Evolutionary conservation across 1,139 yeast species (phyloP).

Genomic region (Diutina neorugosa): DNA sequence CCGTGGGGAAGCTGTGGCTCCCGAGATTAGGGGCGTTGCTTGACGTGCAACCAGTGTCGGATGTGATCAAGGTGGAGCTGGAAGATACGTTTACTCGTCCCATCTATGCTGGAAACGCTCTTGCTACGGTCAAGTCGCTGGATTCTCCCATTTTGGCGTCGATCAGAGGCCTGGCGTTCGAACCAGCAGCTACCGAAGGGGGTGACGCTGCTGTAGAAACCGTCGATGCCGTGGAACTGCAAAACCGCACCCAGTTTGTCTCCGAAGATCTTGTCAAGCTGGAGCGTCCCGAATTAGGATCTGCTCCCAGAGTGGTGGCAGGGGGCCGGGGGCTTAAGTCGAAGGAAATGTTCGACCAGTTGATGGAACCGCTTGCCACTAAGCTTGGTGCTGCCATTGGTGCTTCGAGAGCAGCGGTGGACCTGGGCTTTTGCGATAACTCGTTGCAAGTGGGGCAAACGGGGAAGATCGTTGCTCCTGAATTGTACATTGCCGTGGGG

Average conservation of each 20-base stretch:
- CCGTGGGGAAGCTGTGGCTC: conserved; percentile 75
- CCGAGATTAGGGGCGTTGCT: conserved; percentile 82
- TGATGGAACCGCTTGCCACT: conserved; percentile 77
- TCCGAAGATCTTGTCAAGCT: conserved; percentile 62
- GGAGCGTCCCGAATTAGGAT: conserved; percentile 84
- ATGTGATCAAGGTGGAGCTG: conserved; percentile 55
- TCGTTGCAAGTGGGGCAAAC: conserved; percentile 98
- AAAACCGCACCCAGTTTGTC: conserved; percentile 35
- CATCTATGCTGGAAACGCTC: conserved; percentile 91
- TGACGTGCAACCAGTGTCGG: conserved; percentile 83
- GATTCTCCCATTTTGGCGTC: conserved; percentile 61
- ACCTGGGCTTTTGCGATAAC: conserved; percentile 89
- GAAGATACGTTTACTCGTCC: conserved; percentile 79
- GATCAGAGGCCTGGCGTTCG: conserved; percentile 78
- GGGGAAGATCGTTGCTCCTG: conserved; percentile 96
- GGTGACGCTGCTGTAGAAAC: conserved; percentile 20
- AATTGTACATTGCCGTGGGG: conserved; percentile 84
- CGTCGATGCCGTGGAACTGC: conserved; percentile 6
- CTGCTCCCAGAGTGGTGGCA: conserved; percentile 70
- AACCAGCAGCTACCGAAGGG: conserved; percentile 47
- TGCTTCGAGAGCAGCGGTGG: conserved; percentile 97
- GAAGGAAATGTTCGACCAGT: conserved; percentile 72
- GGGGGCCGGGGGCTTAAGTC: conserved; percentile 94
- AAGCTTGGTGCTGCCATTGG: conserved; percentile 88
- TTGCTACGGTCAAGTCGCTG: conserved; percentile 64